Conservation (phyloP, 306 rosid genomes). For the Sophora flavescens region DNA sequence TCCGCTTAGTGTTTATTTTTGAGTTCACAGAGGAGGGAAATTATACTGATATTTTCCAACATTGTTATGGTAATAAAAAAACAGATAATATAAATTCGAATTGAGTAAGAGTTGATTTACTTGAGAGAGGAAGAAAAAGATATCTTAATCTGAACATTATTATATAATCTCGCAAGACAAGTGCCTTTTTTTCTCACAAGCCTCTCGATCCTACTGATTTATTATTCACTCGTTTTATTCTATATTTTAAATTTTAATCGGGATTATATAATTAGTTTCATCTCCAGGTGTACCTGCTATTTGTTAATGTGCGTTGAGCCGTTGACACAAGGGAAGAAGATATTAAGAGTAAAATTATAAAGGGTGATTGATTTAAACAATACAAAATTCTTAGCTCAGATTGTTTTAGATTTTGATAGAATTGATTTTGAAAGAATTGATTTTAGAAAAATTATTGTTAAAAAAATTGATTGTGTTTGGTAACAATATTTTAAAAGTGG, state of each 20-base stretch:
- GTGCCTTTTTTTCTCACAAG: neutral
- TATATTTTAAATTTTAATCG: neutral
- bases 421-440: too few species aligned
- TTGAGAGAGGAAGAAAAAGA: slow-evolving; percentile 2
- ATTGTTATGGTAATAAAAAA: too few species aligned
- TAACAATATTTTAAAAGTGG: too few species aligned
- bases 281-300: slow-evolving; percentile 9
- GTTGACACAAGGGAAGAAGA: neutral
- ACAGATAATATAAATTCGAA: too few species aligned
- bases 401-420: too few species aligned
- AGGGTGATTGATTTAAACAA: neutral
- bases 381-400: slow-evolving; percentile 1
- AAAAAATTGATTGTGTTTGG: too few species aligned
- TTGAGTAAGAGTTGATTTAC: neutral
- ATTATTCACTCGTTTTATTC: neutral
- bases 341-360: slow-evolving; percentile 2
- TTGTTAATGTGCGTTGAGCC: neutral
- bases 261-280: neutral
- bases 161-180: neutral
- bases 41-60: too few species aligned
- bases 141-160: neutral
- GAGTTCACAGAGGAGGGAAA: too few species aligned
- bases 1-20: too few species aligned
- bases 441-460: too few species aligned
- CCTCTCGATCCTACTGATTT: neutral